Percentiles rank a stretch among this genome's conserved stretches.
phyloP scores from a whole-genome alignment of 768 basidiomycete species.

The Tricholoma furcatifolium region DNA sequence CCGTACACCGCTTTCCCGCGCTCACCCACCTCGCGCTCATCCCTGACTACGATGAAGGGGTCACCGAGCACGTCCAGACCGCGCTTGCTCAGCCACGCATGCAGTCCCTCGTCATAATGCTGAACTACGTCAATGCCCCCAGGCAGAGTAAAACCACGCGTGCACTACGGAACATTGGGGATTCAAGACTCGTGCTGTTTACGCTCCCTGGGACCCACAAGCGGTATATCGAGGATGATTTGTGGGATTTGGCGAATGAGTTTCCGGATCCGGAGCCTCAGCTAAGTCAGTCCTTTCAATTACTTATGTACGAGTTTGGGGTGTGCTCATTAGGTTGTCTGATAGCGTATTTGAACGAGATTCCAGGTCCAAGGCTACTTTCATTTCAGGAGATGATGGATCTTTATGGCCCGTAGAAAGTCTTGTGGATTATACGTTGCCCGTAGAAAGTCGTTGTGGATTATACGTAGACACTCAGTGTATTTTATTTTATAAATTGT shows the following conservation, averaged over 20 bases:
- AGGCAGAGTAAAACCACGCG: background rate
- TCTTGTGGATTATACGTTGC: background rate
- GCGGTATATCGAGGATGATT: background rate
- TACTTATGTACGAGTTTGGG: background rate
- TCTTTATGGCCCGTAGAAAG: background rate
- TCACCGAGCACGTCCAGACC: too few relatives aligned
- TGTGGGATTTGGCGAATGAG: background rate
- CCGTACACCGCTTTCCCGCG: slow-evolving; percentile 10
- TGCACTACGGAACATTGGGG: background rate
- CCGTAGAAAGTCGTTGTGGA: background rate
- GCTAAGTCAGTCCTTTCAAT: background rate
- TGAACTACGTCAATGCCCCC: slow-evolving; percentile 5
- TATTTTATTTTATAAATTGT: too few relatives aligned
- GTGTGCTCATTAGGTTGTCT: too few relatives aligned
- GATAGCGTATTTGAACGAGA: background rate
- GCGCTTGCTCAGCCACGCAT: too few relatives aligned
- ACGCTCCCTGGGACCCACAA: background rate
- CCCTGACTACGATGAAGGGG: background rate
- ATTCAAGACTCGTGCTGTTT: background rate
- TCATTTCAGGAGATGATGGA: background rate
- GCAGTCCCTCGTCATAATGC: too few relatives aligned
- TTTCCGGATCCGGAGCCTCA: too few relatives aligned
- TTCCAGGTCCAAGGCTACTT: background rate
- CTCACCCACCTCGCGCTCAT: slow-evolving; percentile 14
- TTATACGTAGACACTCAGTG: too few relatives aligned